These are phyloP conservation scores for Sisymbrium altissimum DNA, from an alignment of 345 rosid genomes.

Conservation along the genomic window DNA sequence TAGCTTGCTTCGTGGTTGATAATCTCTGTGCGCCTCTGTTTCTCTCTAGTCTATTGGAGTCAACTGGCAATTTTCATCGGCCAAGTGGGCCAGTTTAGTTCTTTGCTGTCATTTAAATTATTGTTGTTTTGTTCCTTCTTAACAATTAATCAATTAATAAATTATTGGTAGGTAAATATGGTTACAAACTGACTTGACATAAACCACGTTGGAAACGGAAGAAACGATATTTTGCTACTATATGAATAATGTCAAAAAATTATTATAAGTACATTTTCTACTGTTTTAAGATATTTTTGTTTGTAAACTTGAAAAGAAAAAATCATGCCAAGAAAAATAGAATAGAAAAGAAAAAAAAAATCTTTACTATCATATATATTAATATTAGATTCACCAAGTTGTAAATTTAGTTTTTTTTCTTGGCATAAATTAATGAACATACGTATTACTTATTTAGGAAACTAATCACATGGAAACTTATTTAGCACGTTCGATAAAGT, in stretches of 20 bases:
- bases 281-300: neutral
- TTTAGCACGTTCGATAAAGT: too few relatives aligned
- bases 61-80: constrained; percentile 11
- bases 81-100: constrained; percentile 15
- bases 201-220: neutral
- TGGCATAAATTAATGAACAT: too few relatives aligned
- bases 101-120: neutral
- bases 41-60: constrained; percentile 17
- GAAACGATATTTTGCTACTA: neutral
- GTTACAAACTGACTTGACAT: neutral
- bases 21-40: neutral
- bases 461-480: too few relatives aligned
- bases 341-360: neutral
- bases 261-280: neutral
- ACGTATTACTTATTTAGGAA: too few relatives aligned
- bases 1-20: constrained; percentile 24
- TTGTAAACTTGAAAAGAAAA: neutral
- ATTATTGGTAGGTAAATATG: neutral
- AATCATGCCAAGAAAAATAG: neutral
- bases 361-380: too few relatives aligned
- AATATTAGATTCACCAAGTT: too few relatives aligned
- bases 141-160: too few relatives aligned
- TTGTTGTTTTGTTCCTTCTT: neutral
- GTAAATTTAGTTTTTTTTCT: too few relatives aligned
- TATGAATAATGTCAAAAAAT: neutral